Evolutionary conservation across 2,329 filamentous ascomycete genomes (phyloP).

Genomic region (Fusarium lateritium): DNA sequence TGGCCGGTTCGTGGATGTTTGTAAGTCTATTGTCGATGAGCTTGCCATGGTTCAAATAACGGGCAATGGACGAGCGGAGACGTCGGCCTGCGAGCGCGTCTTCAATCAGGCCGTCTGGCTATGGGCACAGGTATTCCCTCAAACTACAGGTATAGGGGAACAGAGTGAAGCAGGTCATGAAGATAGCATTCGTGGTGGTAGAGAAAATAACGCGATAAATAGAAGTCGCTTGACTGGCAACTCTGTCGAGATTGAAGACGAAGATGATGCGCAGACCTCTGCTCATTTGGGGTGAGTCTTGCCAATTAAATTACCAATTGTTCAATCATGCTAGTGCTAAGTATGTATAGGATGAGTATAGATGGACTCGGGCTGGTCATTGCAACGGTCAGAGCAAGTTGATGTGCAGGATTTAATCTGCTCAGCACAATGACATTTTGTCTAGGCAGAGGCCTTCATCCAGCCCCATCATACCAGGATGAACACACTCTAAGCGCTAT

Average conservation of each 20-base stretch:
- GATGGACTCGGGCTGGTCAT: neutral
- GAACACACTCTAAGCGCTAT: neutral
- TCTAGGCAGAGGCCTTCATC: neutral
- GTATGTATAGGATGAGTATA: neutral
- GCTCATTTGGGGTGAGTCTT: constrained; percentile 1
- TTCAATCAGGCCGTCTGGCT: constrained; percentile 11
- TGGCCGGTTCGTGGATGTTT: constrained; percentile 7
- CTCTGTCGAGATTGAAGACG: constrained; percentile 5
- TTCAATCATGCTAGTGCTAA: neutral
- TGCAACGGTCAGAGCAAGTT: neutral
- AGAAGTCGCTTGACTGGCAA: constrained; percentile 5
- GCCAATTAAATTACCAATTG: constrained; percentile 3
- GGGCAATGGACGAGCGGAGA: constrained; percentile 4
- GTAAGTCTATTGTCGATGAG: constrained; percentile 12
- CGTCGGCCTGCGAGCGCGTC: constrained; percentile 6
- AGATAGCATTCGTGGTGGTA: constrained; percentile 3
- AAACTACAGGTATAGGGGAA: constrained; percentile 1
- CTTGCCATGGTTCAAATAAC: constrained; percentile 1
- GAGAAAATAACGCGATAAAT: constrained; percentile 7
- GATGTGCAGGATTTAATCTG: neutral
- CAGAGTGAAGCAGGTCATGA: neutral
- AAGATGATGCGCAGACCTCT: constrained; percentile 4
- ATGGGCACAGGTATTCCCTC: constrained; percentile 10
- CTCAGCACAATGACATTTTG: neutral
- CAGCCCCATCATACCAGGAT: neutral